Percentiles rank a stretch among this genome's conserved stretches.
phyloP scores from a whole-genome alignment of 1,139 yeast species.

The Arxiozyma heterogenica region DNA sequence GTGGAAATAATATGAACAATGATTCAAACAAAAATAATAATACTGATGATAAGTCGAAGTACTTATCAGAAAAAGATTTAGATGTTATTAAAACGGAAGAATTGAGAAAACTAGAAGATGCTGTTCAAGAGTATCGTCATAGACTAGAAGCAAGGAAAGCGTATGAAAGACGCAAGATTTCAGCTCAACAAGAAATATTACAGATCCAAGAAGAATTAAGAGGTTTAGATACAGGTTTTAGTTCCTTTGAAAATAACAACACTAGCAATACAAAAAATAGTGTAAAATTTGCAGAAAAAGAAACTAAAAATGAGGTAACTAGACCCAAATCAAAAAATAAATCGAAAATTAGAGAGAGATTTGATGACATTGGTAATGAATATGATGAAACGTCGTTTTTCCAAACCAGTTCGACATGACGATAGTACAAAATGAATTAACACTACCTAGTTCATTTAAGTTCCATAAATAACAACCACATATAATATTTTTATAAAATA shows the following conservation, averaged over 20 bases:
- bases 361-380: neutral
- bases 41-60: neutral
- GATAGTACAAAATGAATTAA: neutral
- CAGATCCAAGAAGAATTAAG: slow-evolving; percentile 15
- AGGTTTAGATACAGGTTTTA: neutral
- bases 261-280: neutral
- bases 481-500: too few relatives aligned
- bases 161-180: slow-evolving; percentile 26
- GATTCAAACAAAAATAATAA: neutral
- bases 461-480: neutral
- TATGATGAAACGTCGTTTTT: neutral
- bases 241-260: neutral
- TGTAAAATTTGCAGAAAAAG: neutral
- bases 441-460: neutral
- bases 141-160: slow-evolving; percentile 23
- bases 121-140: slow-evolving; percentile 22
- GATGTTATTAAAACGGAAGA: slow-evolving; percentile 26
- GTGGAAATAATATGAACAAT: neutral
- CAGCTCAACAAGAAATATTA: slow-evolving; percentile 23
- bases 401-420: neutral
- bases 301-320: neutral
- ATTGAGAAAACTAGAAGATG: slow-evolving; percentile 24
- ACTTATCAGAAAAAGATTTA: slow-evolving; percentile 26
- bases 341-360: neutral
- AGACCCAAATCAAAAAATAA: neutral